These are phyloP conservation scores for Cyberlindnera mississippiensis DNA, from an alignment of 805 yeast genomes.

Conservation along the genomic window DNA sequence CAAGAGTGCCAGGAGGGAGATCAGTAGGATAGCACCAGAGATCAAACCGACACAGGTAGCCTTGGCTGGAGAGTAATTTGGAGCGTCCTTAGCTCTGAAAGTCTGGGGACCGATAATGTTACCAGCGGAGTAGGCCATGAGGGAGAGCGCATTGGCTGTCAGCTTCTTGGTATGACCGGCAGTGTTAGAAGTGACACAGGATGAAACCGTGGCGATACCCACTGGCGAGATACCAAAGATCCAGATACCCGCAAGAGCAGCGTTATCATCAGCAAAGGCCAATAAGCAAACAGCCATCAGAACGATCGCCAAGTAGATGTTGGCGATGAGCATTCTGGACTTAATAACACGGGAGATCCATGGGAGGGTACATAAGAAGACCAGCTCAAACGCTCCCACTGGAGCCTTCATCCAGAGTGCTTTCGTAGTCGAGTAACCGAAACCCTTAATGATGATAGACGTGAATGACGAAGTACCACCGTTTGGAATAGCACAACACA, in stretches of 20 bases:
- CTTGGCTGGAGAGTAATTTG: conserved; percentile 53
- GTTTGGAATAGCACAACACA: conserved; percentile 35
- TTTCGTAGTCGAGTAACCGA: conserved; percentile 35
- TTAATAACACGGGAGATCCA: conserved; percentile 2
- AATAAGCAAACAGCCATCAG: conserved; percentile 9
- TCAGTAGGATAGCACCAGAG: conserved; percentile 34
- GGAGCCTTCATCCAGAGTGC: conserved; percentile 27
- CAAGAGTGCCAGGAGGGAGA: conserved; percentile 28
- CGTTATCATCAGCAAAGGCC: conserved; percentile 27
- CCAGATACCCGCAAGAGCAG: conserved; percentile 31
- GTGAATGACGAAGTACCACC: conserved; percentile 46
- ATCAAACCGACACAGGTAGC: conserved; percentile 20
- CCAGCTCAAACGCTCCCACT: conserved; percentile 39
- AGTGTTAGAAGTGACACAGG: conserved; percentile 24
- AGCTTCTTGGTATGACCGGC: conserved; percentile 15
- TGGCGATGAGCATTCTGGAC: conserved; percentile 9
- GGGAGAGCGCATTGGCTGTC: conserved; percentile 10
- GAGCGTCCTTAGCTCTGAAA: conserved; percentile 53
- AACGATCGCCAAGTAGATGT: conserved; percentile 5
- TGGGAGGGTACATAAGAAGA: conserved; percentile 23
- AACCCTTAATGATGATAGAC: conserved; percentile 35
- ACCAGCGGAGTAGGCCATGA: conserved; percentile 15
- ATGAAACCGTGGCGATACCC: conserved; percentile 14
- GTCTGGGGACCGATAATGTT: conserved; percentile 66
- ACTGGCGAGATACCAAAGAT: conserved; percentile 29